Evolutionary conservation across 208 protist genomes (phyloP).

Genomic region (Giardia duodenalis): DNA sequence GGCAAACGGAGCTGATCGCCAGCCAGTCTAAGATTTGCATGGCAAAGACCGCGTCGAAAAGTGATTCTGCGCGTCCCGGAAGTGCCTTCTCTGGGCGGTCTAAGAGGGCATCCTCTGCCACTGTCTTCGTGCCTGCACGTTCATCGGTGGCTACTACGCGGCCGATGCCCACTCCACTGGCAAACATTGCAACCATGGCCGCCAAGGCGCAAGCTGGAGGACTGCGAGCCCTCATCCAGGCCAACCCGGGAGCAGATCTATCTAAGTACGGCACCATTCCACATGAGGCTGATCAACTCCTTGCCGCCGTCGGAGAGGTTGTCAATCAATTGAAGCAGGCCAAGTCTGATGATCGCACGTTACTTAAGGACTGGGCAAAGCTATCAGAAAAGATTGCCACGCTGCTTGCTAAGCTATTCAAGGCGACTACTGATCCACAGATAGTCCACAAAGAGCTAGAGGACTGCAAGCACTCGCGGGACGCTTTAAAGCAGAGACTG

Average conservation of each 20-base stretch:
- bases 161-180: background rate
- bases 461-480: background rate
- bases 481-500: background rate
- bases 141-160: background rate
- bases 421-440: background rate
- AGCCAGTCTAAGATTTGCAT: background rate
- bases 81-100: background rate
- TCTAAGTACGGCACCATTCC: background rate
- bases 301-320: background rate
- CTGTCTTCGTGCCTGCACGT: background rate
- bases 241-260: background rate
- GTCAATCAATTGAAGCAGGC: background rate
- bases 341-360: background rate
- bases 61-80: background rate
- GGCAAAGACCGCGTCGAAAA: background rate
- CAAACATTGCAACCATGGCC: too few species aligned
- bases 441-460: background rate
- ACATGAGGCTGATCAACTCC: background rate
- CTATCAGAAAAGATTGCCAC: background rate
- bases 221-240: background rate
- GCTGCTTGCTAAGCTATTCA: background rate
- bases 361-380: background rate
- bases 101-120: background rate
- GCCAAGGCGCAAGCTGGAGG: background rate
- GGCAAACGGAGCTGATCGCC: background rate